Evolutionary conservation across 2,329 filamentous ascomycete genomes (phyloP), one percentile per base, ranked within the genome.

Genomic region (Metarhizium humberi): DNA sequence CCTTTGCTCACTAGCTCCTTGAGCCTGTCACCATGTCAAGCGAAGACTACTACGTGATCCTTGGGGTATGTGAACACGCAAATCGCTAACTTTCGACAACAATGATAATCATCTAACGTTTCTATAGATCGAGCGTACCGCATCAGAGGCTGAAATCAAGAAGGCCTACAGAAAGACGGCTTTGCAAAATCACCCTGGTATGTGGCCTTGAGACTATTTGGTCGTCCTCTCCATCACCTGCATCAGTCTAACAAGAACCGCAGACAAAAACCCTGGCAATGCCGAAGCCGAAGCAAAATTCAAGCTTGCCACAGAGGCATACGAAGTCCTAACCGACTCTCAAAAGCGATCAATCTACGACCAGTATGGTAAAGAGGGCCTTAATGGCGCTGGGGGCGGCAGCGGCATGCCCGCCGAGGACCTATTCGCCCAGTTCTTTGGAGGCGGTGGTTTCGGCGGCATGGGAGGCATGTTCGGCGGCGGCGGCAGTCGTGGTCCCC

Each of bases 231-330:
- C 20, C n/a, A 18, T 20, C n/a, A 8, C 13, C n/a, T 8, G n/a
- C 13, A 5, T 29, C 20, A 7, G 36, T 43, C 55, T 57, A 50
- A 57, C 45, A 46, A 30, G 6, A 6, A 20, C 25, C 16, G 43
- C 63, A 95, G 92, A 99, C 75, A 99, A 99, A 82, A 99, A 99
- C 74, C 84, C 87, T 61, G 85, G 94, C 78, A 95, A 95, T 78
- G 91, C 92, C 45, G 88, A 86, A 30, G 92, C 94, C 52, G 91
- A 92, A 64, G 91, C 96, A 59, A 99, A 96, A 75, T 99, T 99
- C 86, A 97, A 99, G 79, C 92, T 96, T 67, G 81, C 96, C 58
- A 95, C 91, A 61, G 87, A 92, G 69, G 94, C 94, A 59, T 99
- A 97, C 75, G 94, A 99, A 78, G 81, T 95, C 62, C 85, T 99